These are phyloP conservation scores for Fusarium sp. DNA, from an alignment of 2,329 filamentous ascomycete species.

Conservation along the genomic window DNA sequence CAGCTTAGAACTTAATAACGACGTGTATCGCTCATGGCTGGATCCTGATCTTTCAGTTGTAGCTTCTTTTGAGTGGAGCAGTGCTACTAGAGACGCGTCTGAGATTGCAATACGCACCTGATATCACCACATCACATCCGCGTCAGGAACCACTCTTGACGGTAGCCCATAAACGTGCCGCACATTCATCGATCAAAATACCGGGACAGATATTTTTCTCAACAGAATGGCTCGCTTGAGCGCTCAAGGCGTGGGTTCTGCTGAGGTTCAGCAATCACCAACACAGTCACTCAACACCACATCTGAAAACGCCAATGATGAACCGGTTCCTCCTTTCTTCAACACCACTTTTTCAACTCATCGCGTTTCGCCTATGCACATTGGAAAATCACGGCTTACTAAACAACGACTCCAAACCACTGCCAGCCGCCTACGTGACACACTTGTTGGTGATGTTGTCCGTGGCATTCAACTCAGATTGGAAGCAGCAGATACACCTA, in stretches of 20 bases:
- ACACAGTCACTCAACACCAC: constrained; percentile 28
- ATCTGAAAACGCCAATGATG: constrained; percentile 24
- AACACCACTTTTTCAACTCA: constrained; percentile 71
- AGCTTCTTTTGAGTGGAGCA: not conserved
- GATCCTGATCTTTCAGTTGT: not conserved
- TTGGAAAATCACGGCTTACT: constrained; percentile 59
- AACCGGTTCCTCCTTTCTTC: constrained; percentile 61
- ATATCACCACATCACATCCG: not conserved
- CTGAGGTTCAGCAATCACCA: constrained; percentile 35
- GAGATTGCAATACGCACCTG: not conserved
- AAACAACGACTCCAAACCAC: constrained; percentile 58
- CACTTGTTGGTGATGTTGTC: constrained; percentile 70
- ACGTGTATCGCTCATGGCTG: not conserved
- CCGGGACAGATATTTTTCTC: too few species aligned
- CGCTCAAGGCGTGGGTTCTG: constrained; percentile 32
- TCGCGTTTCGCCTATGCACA: constrained; percentile 66
- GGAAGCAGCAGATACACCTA: constrained; percentile 57
- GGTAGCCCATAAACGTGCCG: not conserved
- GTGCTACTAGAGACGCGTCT: constrained; percentile 6
- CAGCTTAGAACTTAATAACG: not conserved
- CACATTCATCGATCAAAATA: not conserved
- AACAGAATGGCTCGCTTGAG: constrained; percentile 43
- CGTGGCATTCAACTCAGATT: constrained; percentile 69
- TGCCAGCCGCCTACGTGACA: constrained; percentile 65
- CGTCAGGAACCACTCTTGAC: not conserved